These are phyloP conservation scores for Phaeosphaeriaceae sp. DNA, from an alignment of 2,329 filamentous ascomycete genomes.

Conservation along the genomic window DNA sequence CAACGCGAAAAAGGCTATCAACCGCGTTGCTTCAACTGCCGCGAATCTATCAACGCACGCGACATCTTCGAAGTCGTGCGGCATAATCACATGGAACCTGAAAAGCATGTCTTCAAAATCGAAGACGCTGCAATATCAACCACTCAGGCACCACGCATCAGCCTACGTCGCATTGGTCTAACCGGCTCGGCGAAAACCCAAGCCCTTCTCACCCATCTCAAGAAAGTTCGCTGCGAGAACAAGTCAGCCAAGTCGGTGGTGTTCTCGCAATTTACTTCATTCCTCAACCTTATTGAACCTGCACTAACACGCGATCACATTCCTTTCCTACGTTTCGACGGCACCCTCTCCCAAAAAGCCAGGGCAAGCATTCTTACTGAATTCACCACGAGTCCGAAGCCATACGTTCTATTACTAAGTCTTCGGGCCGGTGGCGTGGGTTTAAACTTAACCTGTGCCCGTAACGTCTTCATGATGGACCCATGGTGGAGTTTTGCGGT, in stretches of 20 bases:
- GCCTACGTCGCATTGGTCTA: constrained; percentile 65
- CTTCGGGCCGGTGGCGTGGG: constrained; percentile 92
- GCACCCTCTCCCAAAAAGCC: constrained; percentile 84
- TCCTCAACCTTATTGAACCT: constrained; percentile 87
- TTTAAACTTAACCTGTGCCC: constrained; percentile 87
- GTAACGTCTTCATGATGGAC: constrained; percentile 97
- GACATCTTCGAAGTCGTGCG: constrained; percentile 93
- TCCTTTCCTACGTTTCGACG: constrained; percentile 85
- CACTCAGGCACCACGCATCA: constrained; percentile 57
- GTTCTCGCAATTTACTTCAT: constrained; percentile 97
- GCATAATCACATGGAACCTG: constrained; percentile 66
- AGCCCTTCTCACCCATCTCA: constrained; percentile 76
- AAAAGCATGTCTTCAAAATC: constrained; percentile 44
- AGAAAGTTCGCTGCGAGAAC: constrained; percentile 68
- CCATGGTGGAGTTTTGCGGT: constrained; percentile 99
- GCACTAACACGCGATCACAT: constrained; percentile 76
- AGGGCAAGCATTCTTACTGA: constrained; percentile 78
- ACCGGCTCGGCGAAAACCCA: constrained; percentile 89
- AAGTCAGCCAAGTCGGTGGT: constrained; percentile 83
- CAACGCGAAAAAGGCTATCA: constrained; percentile 77
- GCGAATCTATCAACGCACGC: constrained; percentile 77
- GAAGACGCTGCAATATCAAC: constrained; percentile 33
- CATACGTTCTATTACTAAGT: constrained; percentile 80
- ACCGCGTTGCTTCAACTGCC: constrained; percentile 89
- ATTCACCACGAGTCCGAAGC: constrained; percentile 66